These are phyloP conservation scores for Lasiodiplodia theobromae DNA, from an alignment of 2,329 filamentous ascomycete genomes.

Conservation along the genomic window DNA sequence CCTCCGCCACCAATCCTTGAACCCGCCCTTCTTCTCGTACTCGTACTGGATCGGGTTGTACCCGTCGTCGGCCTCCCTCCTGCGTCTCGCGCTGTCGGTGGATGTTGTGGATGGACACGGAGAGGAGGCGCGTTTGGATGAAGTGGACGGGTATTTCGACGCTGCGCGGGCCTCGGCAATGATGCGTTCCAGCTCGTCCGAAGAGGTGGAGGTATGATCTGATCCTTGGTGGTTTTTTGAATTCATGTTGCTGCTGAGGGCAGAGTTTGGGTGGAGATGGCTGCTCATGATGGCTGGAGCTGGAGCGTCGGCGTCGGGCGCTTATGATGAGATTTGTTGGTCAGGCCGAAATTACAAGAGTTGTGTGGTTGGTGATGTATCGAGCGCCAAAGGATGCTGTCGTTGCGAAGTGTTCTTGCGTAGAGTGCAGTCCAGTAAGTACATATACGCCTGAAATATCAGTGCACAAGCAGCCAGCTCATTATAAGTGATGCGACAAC, in stretches of 20 bases:
- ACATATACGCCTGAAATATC: neutral
- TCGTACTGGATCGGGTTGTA: conserved; percentile 4
- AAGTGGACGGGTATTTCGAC: neutral
- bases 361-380: neutral
- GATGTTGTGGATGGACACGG: neutral
- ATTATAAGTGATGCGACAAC: neutral
- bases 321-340: neutral
- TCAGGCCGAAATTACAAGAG: neutral
- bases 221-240: neutral
- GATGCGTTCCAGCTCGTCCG: neutral
- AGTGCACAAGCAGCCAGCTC: neutral
- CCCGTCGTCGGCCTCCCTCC: conserved; percentile 5
- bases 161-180: neutral
- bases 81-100: neutral
- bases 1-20: conserved; percentile 11
- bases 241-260: neutral
- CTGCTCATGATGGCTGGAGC: neutral
- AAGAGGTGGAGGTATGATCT: neutral
- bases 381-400: neutral
- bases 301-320: neutral
- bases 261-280: neutral
- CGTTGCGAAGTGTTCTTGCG: neutral
- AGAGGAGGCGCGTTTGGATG: neutral
- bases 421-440: neutral
- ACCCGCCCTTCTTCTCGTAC: neutral